phyloP scores from a whole-genome alignment of 768 basidiomycete species.

The Tylopilus subfusipes region DNA sequence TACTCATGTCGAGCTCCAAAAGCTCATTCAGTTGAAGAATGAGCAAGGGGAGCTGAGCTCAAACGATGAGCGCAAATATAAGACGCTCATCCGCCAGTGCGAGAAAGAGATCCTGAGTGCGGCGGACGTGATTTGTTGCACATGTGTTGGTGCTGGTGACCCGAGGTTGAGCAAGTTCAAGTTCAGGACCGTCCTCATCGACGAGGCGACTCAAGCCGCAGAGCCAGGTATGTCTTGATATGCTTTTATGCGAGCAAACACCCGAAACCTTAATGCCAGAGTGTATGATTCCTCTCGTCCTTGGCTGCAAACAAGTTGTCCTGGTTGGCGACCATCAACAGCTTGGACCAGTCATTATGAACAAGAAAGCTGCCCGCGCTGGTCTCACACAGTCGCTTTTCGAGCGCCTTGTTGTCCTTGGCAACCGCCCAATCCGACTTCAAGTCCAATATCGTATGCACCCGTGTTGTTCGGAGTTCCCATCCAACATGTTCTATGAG shows the following conservation, averaged over 20 bases:
- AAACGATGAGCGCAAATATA: conserved; percentile 96
- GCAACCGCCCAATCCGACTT: conserved; percentile 94
- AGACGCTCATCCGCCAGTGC: conserved; percentile 89
- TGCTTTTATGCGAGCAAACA: neutral
- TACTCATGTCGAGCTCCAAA: conserved; percentile 94
- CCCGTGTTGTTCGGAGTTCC: conserved; percentile 97
- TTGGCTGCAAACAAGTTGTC: conserved; percentile 98
- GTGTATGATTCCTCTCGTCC: conserved; percentile 98
- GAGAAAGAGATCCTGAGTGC: conserved; percentile 96
- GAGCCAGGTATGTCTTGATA: conserved; percentile 69
- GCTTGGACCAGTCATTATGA: conserved; percentile 99
- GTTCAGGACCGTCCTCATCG: conserved; percentile 97
- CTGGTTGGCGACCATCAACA: conserved; percentile 96
- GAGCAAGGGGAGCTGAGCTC: conserved; percentile 97
- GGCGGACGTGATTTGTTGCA: conserved; percentile 98
- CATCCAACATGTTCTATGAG: conserved; percentile 99
- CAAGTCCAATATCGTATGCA: conserved; percentile 99
- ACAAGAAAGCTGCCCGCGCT: conserved; percentile 99
- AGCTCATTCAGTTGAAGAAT: conserved; percentile 95
- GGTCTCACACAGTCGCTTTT: conserved; percentile 98
- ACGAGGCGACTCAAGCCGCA: conserved; percentile 97
- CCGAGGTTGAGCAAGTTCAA: conserved; percentile 95
- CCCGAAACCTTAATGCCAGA: conserved; percentile 46
- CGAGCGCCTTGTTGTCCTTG: conserved; percentile 92
- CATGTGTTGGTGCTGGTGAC: conserved; percentile 97